Evolutionary conservation across 306 rosid species (phyloP), one percentile per base, ranked within the genome.

Genomic region (Albizia julibrissin): DNA sequence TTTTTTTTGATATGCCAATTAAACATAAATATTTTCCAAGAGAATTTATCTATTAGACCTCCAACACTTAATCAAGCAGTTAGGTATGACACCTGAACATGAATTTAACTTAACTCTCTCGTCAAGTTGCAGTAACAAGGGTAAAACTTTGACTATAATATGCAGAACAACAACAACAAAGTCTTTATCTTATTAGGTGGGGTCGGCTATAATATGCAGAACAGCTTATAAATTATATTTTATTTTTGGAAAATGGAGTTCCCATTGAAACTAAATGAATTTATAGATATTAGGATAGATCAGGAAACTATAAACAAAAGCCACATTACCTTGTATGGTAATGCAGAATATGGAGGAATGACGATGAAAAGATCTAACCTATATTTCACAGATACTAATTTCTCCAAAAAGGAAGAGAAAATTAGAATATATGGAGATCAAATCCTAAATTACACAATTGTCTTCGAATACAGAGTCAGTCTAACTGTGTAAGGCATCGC

Each of bases 51-150:
- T 16, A 16, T 11, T 61, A 12, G 37, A n/a, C 24, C 72, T 40
- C 73, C 29, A 19, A 68, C 43, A 65, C 22, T 2, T 65, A 42
- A 70, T 13, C 47, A 21, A 40, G 24, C 29, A 24, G 14, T 72
- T 26, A 46, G n/a, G 39, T 7, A 44, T 46, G 58, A 24, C 10
- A 46, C 27, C 78, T 31, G 54, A 69, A n/a, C 74, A 42, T 69
- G 54, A 69, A 69, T 69, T 69, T 69, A 22, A 69, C 74, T 69
- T 69, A 12, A 69, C 74, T 13, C n/a, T n/a, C 33, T 15, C 74
- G 12, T n/a, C 74, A 69, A 22, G 54, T 22, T 22, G 31, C 33
- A 69, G 34, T 40, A 69, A 69, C 18, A 22, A 69, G 33, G 52
- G 74, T 4, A 42, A 69, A 69, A 11, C 10, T n/a, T 40, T 39